Evolutionary conservation across 1,284 basidiomycete species (phyloP).

Genomic region (Ceratobasidium sp.): DNA sequence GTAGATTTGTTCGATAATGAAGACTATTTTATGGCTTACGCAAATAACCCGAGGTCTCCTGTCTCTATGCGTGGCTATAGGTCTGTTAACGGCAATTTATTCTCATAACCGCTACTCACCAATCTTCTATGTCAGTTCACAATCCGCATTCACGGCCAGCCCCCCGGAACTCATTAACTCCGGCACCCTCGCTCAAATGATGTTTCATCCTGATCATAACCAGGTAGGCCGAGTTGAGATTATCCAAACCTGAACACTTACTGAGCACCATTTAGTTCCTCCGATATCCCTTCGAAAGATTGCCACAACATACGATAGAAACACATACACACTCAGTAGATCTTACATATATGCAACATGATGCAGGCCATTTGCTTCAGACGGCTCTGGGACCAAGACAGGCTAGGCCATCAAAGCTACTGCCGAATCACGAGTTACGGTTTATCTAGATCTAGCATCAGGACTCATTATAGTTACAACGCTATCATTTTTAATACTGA

Average conservation of each 20-base stretch:
- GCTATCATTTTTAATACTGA: no score
- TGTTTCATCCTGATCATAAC: slow-evolving; percentile 1
- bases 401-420: background rate
- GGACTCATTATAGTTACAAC: background rate
- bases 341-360: background rate
- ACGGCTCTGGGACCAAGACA: background rate
- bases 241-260: background rate
- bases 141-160: background rate
- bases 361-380: background rate
- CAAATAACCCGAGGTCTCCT: no score
- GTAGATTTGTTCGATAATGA: background rate
- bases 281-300: background rate
- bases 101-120: background rate
- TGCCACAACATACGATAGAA: background rate
- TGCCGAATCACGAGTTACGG: background rate
- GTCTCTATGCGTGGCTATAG: background rate
- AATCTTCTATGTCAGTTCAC: background rate
- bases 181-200: background rate
- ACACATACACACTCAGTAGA: background rate
- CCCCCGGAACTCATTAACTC: background rate
- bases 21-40: background rate
- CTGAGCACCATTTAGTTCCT: background rate
- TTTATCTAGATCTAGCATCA: background rate
- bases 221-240: background rate
- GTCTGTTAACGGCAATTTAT: background rate